Conservation (phyloP, 2,329 filamentous ascomycete genomes). For the Phyllosticta citribraziliensis region DNA sequence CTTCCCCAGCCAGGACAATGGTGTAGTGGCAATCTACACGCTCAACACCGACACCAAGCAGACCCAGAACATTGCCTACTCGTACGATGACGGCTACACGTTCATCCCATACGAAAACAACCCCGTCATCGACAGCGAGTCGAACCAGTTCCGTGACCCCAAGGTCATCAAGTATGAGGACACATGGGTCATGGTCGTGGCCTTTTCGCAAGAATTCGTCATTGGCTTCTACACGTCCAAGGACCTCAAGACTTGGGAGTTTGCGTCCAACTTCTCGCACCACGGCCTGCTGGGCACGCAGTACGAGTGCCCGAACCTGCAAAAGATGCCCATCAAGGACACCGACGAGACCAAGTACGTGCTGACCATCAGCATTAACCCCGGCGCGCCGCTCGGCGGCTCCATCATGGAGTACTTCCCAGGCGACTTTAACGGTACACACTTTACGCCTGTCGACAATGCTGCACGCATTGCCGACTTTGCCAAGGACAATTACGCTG, state of each 20-base stretch:
- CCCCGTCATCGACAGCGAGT: constrained; percentile 48
- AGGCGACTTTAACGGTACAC: constrained; percentile 55
- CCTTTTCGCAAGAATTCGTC: constrained; percentile 45
- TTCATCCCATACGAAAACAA: constrained; percentile 52
- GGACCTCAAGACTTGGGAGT: constrained; percentile 50
- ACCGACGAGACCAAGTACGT: constrained; percentile 34
- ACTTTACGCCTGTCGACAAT: constrained; percentile 41
- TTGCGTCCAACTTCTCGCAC: constrained; percentile 48
- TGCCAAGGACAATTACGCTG: constrained; percentile 46
- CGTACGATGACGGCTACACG: constrained; percentile 50
- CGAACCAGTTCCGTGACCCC: constrained; percentile 54
- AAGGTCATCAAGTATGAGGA: constrained; percentile 51
- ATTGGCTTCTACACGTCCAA: constrained; percentile 54
- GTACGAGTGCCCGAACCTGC: constrained; percentile 56
- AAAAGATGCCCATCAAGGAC: constrained; percentile 43
- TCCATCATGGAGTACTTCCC: constrained; percentile 48
- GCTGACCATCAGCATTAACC: constrained; percentile 46
- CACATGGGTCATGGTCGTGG: constrained; percentile 49
- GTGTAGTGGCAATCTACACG: constrained; percentile 53
- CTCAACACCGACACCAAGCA: constrained; percentile 35
- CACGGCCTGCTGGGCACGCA: constrained; percentile 44
- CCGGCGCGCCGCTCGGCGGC: constrained; percentile 47
- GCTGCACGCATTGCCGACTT: constrained; percentile 37
- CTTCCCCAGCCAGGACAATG: constrained; percentile 50
- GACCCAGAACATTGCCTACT: constrained; percentile 53